Evolutionary conservation across 2,329 filamentous ascomycete species (phyloP).

Genomic region (Trichoderma lentiforme): DNA sequence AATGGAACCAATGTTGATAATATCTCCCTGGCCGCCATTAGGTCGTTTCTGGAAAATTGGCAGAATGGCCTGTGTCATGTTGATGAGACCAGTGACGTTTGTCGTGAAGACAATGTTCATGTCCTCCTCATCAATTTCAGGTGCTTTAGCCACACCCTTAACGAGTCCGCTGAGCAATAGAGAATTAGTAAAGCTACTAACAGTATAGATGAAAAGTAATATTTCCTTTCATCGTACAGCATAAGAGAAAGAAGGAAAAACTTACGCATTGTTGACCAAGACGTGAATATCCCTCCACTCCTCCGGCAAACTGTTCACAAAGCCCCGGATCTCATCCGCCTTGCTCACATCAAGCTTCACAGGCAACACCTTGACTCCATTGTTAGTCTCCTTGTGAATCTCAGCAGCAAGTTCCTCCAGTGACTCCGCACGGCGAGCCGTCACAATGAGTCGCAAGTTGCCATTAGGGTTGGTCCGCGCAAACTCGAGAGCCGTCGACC

Average conservation of each 20-base stretch:
- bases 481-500: constrained; percentile 82
- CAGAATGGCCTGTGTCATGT: constrained; percentile 90
- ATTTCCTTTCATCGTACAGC: not conserved
- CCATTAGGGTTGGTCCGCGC: constrained; percentile 76
- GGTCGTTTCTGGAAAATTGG: constrained; percentile 74
- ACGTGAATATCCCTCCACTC: constrained; percentile 85
- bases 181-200: not conserved
- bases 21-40: constrained; percentile 79
- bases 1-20: constrained; percentile 92
- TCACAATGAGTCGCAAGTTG: constrained; percentile 79
- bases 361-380: constrained; percentile 76
- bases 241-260: constrained; percentile 21
- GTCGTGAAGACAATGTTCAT: constrained; percentile 85
- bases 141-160: constrained; percentile 81
- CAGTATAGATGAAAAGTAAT: no score
- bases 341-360: constrained; percentile 86
- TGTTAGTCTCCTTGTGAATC: constrained; percentile 72
- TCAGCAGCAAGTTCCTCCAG: constrained; percentile 73
- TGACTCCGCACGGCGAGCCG: constrained; percentile 78
- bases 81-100: constrained; percentile 91
- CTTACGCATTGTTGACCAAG: constrained; percentile 93
- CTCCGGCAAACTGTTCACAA: constrained; percentile 70
- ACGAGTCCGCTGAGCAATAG: constrained; percentile 67
- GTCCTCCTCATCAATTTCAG: constrained; percentile 77
- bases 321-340: constrained; percentile 66